Percentiles rank a stretch among this genome's conserved stretches.
Evolutionary conservation across 169 alveolate genomes (phyloP).

Genomic region (Eimeria falciformis): DNA sequence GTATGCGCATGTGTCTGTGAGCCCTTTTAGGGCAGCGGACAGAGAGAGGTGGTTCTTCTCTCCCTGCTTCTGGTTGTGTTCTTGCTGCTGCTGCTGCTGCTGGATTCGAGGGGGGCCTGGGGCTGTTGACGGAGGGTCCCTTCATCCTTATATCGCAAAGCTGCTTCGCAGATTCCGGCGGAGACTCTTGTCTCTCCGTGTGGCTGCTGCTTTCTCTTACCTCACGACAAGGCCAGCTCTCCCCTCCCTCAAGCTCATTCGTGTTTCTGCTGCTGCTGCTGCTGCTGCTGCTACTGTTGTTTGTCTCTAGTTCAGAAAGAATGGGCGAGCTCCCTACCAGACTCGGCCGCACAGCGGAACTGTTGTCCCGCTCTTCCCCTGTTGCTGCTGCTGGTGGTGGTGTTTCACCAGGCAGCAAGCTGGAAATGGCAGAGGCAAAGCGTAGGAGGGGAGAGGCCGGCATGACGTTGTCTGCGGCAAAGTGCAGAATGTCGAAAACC

Average conservation of each 20-base stretch:
- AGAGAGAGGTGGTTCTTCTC: not conserved
- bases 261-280: not conserved
- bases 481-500: slow-evolving; percentile 33
- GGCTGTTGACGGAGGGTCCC: too few relatives aligned
- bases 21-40: too few relatives aligned
- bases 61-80: not conserved
- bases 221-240: not conserved
- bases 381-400: slow-evolving; percentile 40
- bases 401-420: not conserved
- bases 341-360: not conserved
- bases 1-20: not conserved
- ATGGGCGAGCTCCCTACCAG: not conserved
- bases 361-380: not conserved
- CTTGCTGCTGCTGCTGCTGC: slow-evolving; percentile 22
- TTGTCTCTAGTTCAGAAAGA: not conserved
- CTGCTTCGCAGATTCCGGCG: not conserved
- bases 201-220: not conserved
- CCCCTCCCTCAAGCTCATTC: not conserved
- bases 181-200: not conserved
- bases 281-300: not conserved
- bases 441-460: not conserved
- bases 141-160: too few relatives aligned
- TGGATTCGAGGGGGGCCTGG: too few relatives aligned
- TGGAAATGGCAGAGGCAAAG: not conserved
- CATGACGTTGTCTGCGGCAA: not conserved